Base-by-base conservation (phyloP, 306 rosid species). In the Trifolium subterraneum region DNA sequence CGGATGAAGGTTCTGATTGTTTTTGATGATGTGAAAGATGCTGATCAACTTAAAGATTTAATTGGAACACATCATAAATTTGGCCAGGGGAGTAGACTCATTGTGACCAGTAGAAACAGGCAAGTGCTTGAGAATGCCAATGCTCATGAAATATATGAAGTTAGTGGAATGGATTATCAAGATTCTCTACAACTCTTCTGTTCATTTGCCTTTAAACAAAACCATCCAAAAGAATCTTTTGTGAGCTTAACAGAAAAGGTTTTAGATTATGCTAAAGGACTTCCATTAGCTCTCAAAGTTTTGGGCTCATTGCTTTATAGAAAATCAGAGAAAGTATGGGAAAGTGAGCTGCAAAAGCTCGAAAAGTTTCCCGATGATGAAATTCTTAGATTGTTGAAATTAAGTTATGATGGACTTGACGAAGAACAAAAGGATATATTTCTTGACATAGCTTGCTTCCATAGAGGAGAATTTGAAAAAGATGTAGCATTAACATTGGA, bases 251-350 rank as follows among this genome's bases (percentile, higher is more conserved):
- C 72, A 3, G 13, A 23, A 39, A 15, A 48, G 77, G 67, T 48
- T 1, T 25, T 81, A 8, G 16, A 25, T 5, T 75, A 79, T 75
- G 71, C 80, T 2, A 14, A 36, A 22, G 79, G 88, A 5, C 25
- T 70, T 78, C 88, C 88, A 13, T 44, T 81, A 29, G 77, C 64
- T 45, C 71, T 85, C n/a, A n/a, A 39, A 47, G 76, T 81, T 71
- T 78, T 85, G 59, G 89, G 87, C 4, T 39, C 38, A 5, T 11
- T 64, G 7, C 70, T 86, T 38, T 6, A 13, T 11, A 47, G 4
- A 1, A 83, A 61, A 48, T 7, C 15, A 35, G 22, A 2, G 20
- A 38, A 42, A 33, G 22, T 39, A 16, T 86, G 89, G 89, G 58
- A 56, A 16, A 63, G 39, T 45, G 36, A 2, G n/a, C 45, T 86